Percentiles rank a stretch among this genome's conserved stretches.
These are phyloP conservation scores for Arthroderma sp. DNA, from an alignment of 2,329 filamentous ascomycete species.

Conservation along the genomic window DNA sequence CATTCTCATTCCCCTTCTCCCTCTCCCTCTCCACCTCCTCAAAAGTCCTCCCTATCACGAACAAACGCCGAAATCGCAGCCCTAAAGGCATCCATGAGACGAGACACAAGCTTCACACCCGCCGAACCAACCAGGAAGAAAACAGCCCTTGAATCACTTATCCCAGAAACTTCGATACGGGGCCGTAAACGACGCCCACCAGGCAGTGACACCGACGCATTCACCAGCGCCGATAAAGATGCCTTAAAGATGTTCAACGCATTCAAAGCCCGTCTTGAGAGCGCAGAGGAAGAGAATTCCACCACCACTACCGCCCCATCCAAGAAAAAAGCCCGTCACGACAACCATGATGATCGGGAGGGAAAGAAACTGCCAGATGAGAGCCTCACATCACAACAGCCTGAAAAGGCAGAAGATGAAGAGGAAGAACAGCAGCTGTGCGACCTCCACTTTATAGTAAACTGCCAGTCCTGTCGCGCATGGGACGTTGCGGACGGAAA, in stretches of 20 bases:
- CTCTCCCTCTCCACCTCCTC: slow-evolving; percentile 17
- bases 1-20: slow-evolving; percentile 13
- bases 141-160: slow-evolving; percentile 35
- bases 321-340: background rate
- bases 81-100: slow-evolving; percentile 36
- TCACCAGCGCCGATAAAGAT: slow-evolving; percentile 32
- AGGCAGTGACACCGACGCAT: slow-evolving; percentile 23
- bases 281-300: slow-evolving; percentile 12
- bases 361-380: slow-evolving; percentile 5
- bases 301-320: background rate
- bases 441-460: slow-evolving; percentile 89
- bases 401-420: slow-evolving; percentile 32
- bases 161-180: slow-evolving; percentile 34
- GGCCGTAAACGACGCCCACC: slow-evolving; percentile 32
- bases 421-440: slow-evolving; percentile 61
- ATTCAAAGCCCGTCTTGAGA: slow-evolving; percentile 66
- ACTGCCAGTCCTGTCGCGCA: slow-evolving; percentile 79
- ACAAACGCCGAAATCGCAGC: slow-evolving; percentile 34
- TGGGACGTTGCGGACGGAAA: slow-evolving; percentile 52
- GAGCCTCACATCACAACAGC: background rate
- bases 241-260: slow-evolving; percentile 59
- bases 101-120: slow-evolving; percentile 19
- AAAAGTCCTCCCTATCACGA: slow-evolving; percentile 25
- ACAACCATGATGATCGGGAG: background rate
- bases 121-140: slow-evolving; percentile 27